Evolutionary conservation across 2,329 filamentous ascomycete genomes (phyloP), one percentile per base, ranked within the genome.

Genomic region (Xylaria sp.): DNA sequence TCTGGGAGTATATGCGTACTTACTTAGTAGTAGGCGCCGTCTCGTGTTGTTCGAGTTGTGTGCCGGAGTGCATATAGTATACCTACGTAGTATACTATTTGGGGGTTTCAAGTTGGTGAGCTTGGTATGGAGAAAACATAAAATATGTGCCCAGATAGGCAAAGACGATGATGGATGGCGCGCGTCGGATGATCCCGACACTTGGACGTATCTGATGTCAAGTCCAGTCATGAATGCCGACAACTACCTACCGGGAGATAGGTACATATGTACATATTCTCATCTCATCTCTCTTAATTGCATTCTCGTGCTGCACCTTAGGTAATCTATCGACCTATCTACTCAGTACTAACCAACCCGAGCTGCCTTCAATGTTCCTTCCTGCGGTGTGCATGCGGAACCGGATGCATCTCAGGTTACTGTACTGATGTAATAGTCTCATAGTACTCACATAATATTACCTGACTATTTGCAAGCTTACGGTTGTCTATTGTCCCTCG

Each of bases 61-160:
- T 21, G 35, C n/a, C n/a, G 48, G 18, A 32, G 6, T 18, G 25
- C 2, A 12, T 35, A 10, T 6, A 32, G 25, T 21, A 9, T 32
- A 16, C 29, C n/a, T n/a, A n/a, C n/a, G n/a, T n/a, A n/a, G 18
- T 32, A 53, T 35, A 51, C 12, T 18, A 47, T 32, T 48, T 58
- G 57, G 57, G 57, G 57, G 57, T 60, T 59, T 59, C 57, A 48
- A 47, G 42, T 48, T 58, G 27, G 57, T 60, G 40, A 32, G 23
- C 13, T 18, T 16, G 25, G 42, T 27, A 18, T 60, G 57, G 42
- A 60, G 57, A 27, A 12, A 12, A 10, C 25, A 12, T 4, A 10
- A 13, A 9, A 2, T 25, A 48, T 3, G n/a, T 47, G n/a, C 44
- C 8, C 9, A 40, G 32, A 12, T 18, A 55, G 29, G n/a, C 5